Base-by-base conservation (phyloP, 163 green algal genomes). In the Scenedesmus sp. region DNA sequence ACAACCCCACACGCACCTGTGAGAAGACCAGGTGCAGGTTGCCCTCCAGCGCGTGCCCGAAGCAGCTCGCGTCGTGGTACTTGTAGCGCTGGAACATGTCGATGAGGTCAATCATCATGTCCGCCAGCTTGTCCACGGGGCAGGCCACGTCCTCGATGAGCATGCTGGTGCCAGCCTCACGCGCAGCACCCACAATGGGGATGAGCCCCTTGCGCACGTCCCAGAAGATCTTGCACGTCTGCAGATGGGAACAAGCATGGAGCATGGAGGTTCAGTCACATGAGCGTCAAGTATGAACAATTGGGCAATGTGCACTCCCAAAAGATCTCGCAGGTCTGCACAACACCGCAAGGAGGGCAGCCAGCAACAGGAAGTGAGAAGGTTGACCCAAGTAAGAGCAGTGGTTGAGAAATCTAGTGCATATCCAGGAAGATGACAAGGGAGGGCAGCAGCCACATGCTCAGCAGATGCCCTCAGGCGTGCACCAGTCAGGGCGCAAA, bases 21-120 rank as follows among this genome's bases (percentile, higher is more conserved):
- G 96, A 98, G 94, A 99, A 99, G 57, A 99, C 97, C 56, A 99
- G 95, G 94, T 99, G 98, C 85, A 99, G 96, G 95, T 99, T 99
- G 91, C 98, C 98, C 96, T 99, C 98, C 82, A 99, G 96, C 57
- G 98, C 98, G 93, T 99, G 98, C 59, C 98, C 98, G 94, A 99
- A 99, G 95, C 97, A 99, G 60, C 97, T 99, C 55, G 98, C 98
- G 91, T 99, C 98, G 64, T 98, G 90, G 96, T 99, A 99, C 64
- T 94, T 95, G 84, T 96, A 97, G 18, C 85, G n/a, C 93, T 95
- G 88, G 89, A 96, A 96, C 94, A 96, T 96, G 89, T 95, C 94
- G 74, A 98, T 98, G 46, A 99, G 94, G 95, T 99, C 98, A 60
- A 98, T 95, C 59, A 98, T 99, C 98, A 99, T 99, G 93, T 97